Percentiles rank a stretch among this genome's conserved stretches.
Evolutionary conservation across 768 basidiomycete species (phyloP).

Genomic region (Boletus huronensis): DNA sequence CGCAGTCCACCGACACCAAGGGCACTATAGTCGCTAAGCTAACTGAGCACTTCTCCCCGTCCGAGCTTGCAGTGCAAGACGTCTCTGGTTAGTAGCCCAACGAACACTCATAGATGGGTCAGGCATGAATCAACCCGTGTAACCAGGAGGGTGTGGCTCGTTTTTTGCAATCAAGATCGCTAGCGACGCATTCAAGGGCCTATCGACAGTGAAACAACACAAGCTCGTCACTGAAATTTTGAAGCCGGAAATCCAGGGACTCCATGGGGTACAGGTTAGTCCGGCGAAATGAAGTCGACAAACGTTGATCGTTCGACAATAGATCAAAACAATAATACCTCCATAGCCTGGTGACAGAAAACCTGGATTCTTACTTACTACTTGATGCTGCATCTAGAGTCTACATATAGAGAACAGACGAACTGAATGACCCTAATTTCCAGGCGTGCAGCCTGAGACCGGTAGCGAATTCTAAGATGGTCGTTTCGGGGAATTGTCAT

Average conservation of each 20-base stretch:
- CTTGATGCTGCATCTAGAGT: conserved; percentile 2
- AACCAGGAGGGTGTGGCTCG: conserved; percentile 88
- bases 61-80: conserved; percentile 83
- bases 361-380: neutral
- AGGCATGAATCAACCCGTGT: conserved; percentile 6
- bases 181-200: conserved; percentile 79
- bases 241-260: conserved; percentile 84
- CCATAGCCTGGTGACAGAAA: conserved; percentile 10
- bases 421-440: neutral
- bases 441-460: neutral
- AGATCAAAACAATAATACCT: conserved; percentile 45
- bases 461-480: neutral
- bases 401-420: conserved; percentile 8
- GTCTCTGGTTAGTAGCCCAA: conserved; percentile 74
- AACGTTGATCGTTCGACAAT: conserved; percentile 8
- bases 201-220: conserved; percentile 91
- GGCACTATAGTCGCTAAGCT: conserved; percentile 69
- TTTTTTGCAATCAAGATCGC: conserved; percentile 93
- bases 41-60: conserved; percentile 69
- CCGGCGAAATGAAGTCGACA: neutral
- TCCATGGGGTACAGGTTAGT: conserved; percentile 91
- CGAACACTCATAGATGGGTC: neutral
- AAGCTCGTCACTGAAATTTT: conserved; percentile 80
- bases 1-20: conserved; percentile 36
- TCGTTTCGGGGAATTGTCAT: neutral